phyloP scores from a whole-genome alignment of 345 rosid genomes.

The Salix udensis region DNA sequence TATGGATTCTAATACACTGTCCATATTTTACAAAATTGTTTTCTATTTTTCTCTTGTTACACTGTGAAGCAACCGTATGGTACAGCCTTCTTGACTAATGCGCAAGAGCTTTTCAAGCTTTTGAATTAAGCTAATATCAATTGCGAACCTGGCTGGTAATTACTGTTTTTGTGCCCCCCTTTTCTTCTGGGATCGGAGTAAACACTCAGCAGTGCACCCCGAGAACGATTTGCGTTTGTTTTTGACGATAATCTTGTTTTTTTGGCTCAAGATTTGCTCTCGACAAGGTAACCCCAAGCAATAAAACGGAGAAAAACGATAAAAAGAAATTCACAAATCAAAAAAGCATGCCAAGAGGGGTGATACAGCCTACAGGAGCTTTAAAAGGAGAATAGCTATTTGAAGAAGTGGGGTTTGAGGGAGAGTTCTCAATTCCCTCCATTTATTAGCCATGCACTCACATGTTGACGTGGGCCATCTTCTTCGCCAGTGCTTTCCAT shows the following conservation, averaged over 20 bases:
- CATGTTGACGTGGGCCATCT: background rate
- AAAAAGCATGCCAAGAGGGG: background rate
- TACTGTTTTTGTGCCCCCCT: background rate
- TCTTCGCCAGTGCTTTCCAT: background rate
- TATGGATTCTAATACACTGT: background rate
- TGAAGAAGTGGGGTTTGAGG: constrained; percentile 17
- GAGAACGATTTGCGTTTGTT: too few species aligned
- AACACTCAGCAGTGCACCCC: background rate
- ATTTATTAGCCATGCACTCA: background rate
- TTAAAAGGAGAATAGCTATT: constrained; percentile 7
- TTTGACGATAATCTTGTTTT: background rate
- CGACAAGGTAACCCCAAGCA: background rate
- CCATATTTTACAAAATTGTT: background rate
- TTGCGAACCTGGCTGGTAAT: background rate
- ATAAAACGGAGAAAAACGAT: background rate
- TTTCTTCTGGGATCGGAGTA: background rate
- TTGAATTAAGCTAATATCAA: background rate
- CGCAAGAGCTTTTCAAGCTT: background rate
- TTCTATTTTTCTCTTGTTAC: background rate
- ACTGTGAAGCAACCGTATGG: background rate
- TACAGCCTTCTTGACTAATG: background rate
- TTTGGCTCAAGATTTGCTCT: background rate
- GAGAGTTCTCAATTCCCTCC: background rate
- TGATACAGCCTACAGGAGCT: constrained; percentile 2
- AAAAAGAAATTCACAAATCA: background rate